Base-by-base conservation (phyloP, 2,329 filamentous ascomycete species). In the Colletotrichum theobromicola region DNA sequence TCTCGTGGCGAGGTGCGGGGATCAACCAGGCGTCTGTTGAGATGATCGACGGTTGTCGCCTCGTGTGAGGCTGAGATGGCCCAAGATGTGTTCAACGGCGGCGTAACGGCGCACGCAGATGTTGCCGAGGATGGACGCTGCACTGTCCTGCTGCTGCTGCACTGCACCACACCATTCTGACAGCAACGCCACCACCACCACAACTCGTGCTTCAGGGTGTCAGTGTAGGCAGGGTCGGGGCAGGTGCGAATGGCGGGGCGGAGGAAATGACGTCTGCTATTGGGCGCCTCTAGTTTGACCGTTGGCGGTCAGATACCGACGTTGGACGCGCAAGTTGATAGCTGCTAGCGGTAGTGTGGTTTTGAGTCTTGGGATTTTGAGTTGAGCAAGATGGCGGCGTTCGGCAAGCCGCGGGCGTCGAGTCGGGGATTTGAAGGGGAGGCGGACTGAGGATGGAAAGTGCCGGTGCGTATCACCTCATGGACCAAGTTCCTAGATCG, bases 11-110 rank as follows among this genome's bases (percentile, higher is more conserved):
- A 69, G 34, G 30, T 74, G 53, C 73, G 58, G 73, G 64, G 73
- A 70, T 74, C 64, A 74, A 70, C 64, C 64, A 74, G 50, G 70
- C 28, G 58, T 32, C 42, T 32, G 35, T 68, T 70, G 65, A 70
- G 70, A 74, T 70, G 70, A 75, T 74, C 73, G 64, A 74, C 58
- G 42, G 61, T 61, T 37, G 37, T 74, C 58, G 58, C 64, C 63
- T 68, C 37, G 70, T 55, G 50, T 66, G 73, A 75, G 64, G 70
- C 73, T 74, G 73, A 74, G 55, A 74, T 75, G 57, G 70, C 70
- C 67, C 34, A 34, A 72, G 64, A 63, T 46, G 35, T 32, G 58
- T 67, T 65, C 34, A 72, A 67, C 62, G 68, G 61, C 57, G 46
- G 66, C 30, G 46, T 66, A 37, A 35, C 63, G 46, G 63, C 42